phyloP scores from a whole-genome alignment of 768 basidiomycete genomes.

The Leucogyrophana mollusca region DNA sequence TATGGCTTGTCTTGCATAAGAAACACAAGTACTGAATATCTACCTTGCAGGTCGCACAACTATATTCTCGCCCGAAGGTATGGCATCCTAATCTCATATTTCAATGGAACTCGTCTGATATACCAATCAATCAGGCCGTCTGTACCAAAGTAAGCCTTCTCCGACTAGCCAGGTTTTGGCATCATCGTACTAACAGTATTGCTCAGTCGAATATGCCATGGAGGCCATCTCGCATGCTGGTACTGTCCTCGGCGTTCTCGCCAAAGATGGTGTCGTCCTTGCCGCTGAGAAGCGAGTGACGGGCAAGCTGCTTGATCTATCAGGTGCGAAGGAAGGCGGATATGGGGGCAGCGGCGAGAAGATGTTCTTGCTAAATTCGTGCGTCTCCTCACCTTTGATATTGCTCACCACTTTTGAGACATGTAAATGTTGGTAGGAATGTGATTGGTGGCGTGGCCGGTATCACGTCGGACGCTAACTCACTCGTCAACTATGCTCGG shows the following conservation, averaged over 20 bases:
- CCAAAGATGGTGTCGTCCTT: slow-evolving; percentile 87
- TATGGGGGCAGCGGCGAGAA: slow-evolving; percentile 98
- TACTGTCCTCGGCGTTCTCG: slow-evolving; percentile 89
- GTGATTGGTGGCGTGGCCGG: slow-evolving; percentile 95
- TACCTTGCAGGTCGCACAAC: slow-evolving; percentile 81
- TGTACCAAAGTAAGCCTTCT: slow-evolving; percentile 84
- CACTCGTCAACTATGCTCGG: slow-evolving; percentile 91
- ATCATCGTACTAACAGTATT: slow-evolving; percentile 4
- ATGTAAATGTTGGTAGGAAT: slow-evolving; percentile 67
- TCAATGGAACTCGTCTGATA: slow-evolving; percentile 11
- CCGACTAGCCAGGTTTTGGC: background rate
- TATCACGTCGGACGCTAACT: slow-evolving; percentile 96
- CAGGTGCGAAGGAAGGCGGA: slow-evolving; percentile 79
- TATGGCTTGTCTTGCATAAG: background rate
- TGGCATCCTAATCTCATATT: slow-evolving; percentile 14
- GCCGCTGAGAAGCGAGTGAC: slow-evolving; percentile 98
- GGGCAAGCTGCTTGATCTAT: slow-evolving; percentile 93
- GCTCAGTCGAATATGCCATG: slow-evolving; percentile 97
- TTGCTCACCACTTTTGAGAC: slow-evolving; percentile 2
- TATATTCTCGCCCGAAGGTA: slow-evolving; percentile 98
- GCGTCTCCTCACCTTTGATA: slow-evolving; percentile 27
- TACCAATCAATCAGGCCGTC: slow-evolving; percentile 59
- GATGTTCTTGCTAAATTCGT: slow-evolving; percentile 94
- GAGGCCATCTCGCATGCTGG: slow-evolving; percentile 97
- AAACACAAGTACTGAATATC: slow-evolving; percentile 10